Evolutionary conservation across 164 flowering plant genomes (phyloP).

Genomic region (Aristolochia californica): DNA sequence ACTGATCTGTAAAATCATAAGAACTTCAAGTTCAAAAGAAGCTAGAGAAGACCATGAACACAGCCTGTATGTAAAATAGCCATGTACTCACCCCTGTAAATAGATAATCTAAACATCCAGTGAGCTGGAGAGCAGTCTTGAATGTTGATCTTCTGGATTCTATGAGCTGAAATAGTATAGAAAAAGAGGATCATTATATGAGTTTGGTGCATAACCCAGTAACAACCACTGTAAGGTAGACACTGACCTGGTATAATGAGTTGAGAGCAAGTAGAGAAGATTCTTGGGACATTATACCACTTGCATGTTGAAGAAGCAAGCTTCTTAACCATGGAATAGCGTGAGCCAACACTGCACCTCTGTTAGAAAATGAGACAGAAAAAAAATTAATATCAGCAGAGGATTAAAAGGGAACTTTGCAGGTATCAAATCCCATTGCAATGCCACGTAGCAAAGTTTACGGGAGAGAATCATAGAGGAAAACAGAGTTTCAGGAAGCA

Average conservation of each 20-base stretch:
- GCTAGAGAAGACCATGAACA: neutral
- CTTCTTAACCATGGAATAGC: conserved; percentile 86
- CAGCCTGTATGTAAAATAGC: neutral
- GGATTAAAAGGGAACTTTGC: neutral
- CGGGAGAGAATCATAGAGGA: neutral
- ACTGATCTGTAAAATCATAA: conserved; percentile 25
- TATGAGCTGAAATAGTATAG: conserved; percentile 42
- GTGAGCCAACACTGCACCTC: conserved; percentile 79
- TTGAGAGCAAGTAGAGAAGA: conserved; percentile 62
- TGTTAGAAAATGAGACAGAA: conserved; percentile 15
- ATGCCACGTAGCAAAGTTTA: no score
- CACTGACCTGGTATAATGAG: conserved; percentile 68
- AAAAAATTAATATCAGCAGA: neutral
- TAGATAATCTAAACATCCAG: conserved; percentile 53
- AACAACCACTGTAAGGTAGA: neutral
- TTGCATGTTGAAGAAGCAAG: conserved; percentile 78
- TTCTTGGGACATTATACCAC: conserved; percentile 75
- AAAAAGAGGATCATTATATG: neutral
- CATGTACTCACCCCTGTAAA: conserved; percentile 45
- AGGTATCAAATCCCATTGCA: no score
- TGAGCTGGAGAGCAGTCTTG: conserved; percentile 50
- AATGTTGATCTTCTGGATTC: conserved; percentile 76
- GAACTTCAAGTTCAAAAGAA: neutral
- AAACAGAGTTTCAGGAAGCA: neutral
- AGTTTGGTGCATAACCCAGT: neutral